A percentile compares a stretch with the other conserved stretches of the same genome.
Conservation (phyloP, 805 yeast genomes). For the Komagataella mondaviorum region DNA sequence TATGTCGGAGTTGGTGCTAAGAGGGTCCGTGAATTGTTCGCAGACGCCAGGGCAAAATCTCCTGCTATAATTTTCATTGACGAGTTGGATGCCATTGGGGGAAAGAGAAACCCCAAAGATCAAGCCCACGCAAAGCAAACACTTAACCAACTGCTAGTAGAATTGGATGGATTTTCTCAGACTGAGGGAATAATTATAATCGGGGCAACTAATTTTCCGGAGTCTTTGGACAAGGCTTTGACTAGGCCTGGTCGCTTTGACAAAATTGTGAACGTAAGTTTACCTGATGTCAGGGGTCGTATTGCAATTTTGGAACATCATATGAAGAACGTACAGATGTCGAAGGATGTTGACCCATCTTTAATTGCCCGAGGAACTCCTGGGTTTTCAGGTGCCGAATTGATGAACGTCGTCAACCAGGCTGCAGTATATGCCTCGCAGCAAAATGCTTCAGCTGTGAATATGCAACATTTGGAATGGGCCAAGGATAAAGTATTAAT, state of each 20-base stretch:
- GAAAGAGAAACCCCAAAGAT: conserved; percentile 92
- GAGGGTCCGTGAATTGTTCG: conserved; percentile 86
- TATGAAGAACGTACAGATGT: conserved; percentile 78
- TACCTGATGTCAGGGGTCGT: conserved; percentile 97
- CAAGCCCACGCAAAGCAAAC: conserved; percentile 98
- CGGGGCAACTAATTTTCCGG: conserved; percentile 98
- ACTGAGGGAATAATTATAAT: conserved; percentile 87
- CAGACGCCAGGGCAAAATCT: conserved; percentile 86
- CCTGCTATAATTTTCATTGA: conserved; percentile 97
- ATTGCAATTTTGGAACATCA: conserved; percentile 85
- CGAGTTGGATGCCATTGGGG: conserved; percentile 98
- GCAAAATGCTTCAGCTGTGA: conserved; percentile 78
- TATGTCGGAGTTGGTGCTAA: conserved; percentile 99
- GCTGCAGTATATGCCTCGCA: conserved; percentile 98
- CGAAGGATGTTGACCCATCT: conserved; percentile 76
- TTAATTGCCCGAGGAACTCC: conserved; percentile 95
- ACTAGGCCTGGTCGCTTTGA: conserved; percentile 98
- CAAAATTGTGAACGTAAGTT: conserved; percentile 85
- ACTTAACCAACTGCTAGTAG: conserved; percentile 87
- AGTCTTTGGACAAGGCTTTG: conserved; percentile 88
- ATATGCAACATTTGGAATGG: conserved; percentile 93
- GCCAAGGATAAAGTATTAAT: conserved; percentile 95
- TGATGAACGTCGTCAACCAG: conserved; percentile 90
- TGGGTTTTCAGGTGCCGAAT: conserved; percentile 96
- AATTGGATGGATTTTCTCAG: conserved; percentile 90